phyloP scores from a whole-genome alignment of 2,329 filamentous ascomycete genomes.

The Colletotrichum incanum region DNA sequence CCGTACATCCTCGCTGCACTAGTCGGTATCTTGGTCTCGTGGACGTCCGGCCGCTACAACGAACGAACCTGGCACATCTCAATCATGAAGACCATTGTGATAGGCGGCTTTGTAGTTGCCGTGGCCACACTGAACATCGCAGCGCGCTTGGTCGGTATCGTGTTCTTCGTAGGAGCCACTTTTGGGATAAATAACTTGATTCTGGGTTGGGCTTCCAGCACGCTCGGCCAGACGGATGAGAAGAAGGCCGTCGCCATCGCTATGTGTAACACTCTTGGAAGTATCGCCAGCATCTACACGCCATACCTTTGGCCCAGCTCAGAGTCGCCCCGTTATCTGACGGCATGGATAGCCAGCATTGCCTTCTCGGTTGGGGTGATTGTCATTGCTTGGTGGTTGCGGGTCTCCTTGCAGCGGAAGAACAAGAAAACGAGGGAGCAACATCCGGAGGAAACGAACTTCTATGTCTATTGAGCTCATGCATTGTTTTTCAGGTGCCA shows the following conservation, averaged over 20 bases:
- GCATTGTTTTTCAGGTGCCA: too few relatives aligned
- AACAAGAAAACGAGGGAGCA: too few relatives aligned
- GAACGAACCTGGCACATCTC: slow-evolving; percentile 65
- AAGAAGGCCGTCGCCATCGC: slow-evolving; percentile 40
- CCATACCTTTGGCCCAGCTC: too few relatives aligned
- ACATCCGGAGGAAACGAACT: too few relatives aligned
- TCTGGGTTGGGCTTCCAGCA: slow-evolving; percentile 58
- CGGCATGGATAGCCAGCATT: too few relatives aligned
- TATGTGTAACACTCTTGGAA: too few relatives aligned
- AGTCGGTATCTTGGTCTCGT: slow-evolving; percentile 54
- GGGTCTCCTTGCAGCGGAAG: too few relatives aligned
- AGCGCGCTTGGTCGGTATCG: slow-evolving; percentile 50
- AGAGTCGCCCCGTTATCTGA: too few relatives aligned
- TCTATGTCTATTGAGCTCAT: too few relatives aligned
- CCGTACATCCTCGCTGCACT: slow-evolving; percentile 58
- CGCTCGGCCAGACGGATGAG: slow-evolving; percentile 61
- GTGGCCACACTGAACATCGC: slow-evolving; percentile 48
- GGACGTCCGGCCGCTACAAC: slow-evolving; percentile 61
- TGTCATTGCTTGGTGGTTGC: too few relatives aligned
- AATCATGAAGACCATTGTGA: slow-evolving; percentile 56
- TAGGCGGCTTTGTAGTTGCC: slow-evolving; percentile 55
- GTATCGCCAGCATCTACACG: too few relatives aligned
- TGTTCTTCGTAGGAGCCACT: slow-evolving; percentile 56
- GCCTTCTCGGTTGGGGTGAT: too few relatives aligned
- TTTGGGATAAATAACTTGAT: slow-evolving; percentile 61